Percentiles rank a stretch among this genome's conserved stretches.
Evolutionary conservation across 257 asterid species (phyloP).

Genomic region (Solanum chiquidenum): DNA sequence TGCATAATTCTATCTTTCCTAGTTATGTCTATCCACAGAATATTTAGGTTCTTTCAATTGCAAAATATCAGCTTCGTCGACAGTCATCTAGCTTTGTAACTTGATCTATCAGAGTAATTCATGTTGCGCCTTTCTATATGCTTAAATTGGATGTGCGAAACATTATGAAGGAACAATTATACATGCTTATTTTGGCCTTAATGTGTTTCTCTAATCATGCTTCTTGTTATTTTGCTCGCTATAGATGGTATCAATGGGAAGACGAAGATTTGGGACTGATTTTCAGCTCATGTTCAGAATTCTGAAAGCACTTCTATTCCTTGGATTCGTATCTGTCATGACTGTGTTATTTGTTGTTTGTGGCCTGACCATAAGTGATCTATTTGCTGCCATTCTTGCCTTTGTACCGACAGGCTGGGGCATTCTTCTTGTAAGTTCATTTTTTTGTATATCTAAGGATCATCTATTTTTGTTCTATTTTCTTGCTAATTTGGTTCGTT

Average conservation of each 20-base stretch:
- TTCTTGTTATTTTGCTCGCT: neutral
- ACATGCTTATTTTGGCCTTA: neutral
- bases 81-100: neutral
- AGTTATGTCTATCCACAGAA: neutral
- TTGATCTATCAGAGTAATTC: neutral
- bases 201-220: neutral
- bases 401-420: conserved; percentile 99
- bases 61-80: neutral
- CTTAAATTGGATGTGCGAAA: neutral
- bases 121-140: neutral
- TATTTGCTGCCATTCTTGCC: conserved; percentile 83
- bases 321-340: conserved; percentile 88
- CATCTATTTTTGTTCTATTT: neutral
- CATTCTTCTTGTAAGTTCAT: conserved; percentile 56
- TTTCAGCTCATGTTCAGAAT: conserved; percentile 98
- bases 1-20: neutral
- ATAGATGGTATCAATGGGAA: conserved; percentile 96
- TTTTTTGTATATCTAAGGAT: neutral
- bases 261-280: conserved; percentile 88
- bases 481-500: neutral
- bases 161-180: neutral
- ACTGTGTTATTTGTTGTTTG: conserved; percentile 79
- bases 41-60: neutral
- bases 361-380: conserved; percentile 54
- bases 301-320: conserved; percentile 84